These are phyloP conservation scores for Aschersonia sp. DNA, from an alignment of 2,329 filamentous ascomycete species.

Conservation along the genomic window DNA sequence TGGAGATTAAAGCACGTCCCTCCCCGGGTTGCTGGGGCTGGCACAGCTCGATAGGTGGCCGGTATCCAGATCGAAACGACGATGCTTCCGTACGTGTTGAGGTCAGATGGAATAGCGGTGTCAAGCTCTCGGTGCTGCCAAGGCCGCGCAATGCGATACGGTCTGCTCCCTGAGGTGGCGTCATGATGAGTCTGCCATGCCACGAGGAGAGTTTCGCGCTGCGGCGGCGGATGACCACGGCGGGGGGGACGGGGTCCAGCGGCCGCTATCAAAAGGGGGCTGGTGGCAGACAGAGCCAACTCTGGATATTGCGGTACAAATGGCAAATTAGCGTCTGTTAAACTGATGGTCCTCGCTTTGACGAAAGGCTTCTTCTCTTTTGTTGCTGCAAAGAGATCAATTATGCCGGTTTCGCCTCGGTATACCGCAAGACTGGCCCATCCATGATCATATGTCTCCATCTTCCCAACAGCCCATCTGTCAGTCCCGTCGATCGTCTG, in stretches of 20 bases:
- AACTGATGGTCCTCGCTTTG: slow-evolving; percentile 18
- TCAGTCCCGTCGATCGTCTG: slow-evolving; percentile 22
- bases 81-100: slow-evolving; percentile 21
- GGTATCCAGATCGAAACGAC: slow-evolving; percentile 27
- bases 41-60: slow-evolving; percentile 19
- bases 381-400: slow-evolving; percentile 19
- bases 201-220: slow-evolving; percentile 21
- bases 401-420: slow-evolving; percentile 13
- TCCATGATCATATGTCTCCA: slow-evolving; percentile 18
- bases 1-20: slow-evolving; percentile 17
- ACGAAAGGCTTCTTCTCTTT: slow-evolving; percentile 22
- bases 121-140: slow-evolving; percentile 23
- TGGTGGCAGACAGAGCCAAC: slow-evolving; percentile 23
- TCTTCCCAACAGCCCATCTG: slow-evolving; percentile 21
- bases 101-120: slow-evolving; percentile 21
- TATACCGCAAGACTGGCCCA: slow-evolving; percentile 21
- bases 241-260: slow-evolving; percentile 23
- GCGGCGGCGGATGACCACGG: slow-evolving; percentile 20
- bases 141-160: slow-evolving; percentile 20
- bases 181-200: slow-evolving; percentile 22
- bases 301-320: slow-evolving; percentile 23
- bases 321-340: slow-evolving; percentile 19
- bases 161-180: slow-evolving; percentile 12
- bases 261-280: slow-evolving; percentile 21
- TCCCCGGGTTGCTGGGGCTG: slow-evolving; percentile 11